Base-by-base conservation (phyloP, 2,329 filamentous ascomycete genomes). In the Pseudocercospora fuligena region DNA sequence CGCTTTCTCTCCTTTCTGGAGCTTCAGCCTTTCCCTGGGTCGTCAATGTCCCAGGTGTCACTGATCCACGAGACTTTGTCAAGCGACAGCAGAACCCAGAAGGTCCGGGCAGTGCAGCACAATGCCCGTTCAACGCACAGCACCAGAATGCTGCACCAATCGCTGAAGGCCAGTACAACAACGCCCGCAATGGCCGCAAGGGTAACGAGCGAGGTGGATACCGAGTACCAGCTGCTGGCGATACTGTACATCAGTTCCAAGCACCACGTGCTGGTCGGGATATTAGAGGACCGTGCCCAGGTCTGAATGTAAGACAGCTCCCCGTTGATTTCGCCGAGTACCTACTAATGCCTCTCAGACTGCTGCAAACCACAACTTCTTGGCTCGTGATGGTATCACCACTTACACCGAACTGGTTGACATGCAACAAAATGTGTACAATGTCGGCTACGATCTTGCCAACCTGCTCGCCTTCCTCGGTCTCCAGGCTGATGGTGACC, bases 381-480 rank as follows among this genome's bases (percentile, higher is more conserved):
- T 82, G 5, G 76, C 80, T 27, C 79, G 77, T 36, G 80, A 82
- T 60, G 81, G 80, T 31, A 77, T 83, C 53, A 77, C 76, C 16
- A 82, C 74, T 40, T 68, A 80, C 72, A 74, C 72, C 27, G 80
- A 82, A 69, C 74, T 81, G 14, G 76, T 81, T 19, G 78, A 80
- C 63, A 78, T 78, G 16, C 77, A 80, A 47, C 79, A 82, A 60
- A 82, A 82, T 54, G 68, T 82, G n/a, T 82, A 80, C 73, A 81
- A 81, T 49, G 75, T 81, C 16, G 78, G 73, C 51, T 80, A 77
- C 61, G 78, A 79, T 63, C 73, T 81, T 8, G 76, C 80, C 8
- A 74, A 74, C 21, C 72, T 80, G 19, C 74, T 82, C 21, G 77
- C 80, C 25, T 60, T 64, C 16, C 60, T 61, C 8, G 65, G 67